phyloP scores from a whole-genome alignment of 805 yeast species.

The Suhomyces prunicola region DNA sequence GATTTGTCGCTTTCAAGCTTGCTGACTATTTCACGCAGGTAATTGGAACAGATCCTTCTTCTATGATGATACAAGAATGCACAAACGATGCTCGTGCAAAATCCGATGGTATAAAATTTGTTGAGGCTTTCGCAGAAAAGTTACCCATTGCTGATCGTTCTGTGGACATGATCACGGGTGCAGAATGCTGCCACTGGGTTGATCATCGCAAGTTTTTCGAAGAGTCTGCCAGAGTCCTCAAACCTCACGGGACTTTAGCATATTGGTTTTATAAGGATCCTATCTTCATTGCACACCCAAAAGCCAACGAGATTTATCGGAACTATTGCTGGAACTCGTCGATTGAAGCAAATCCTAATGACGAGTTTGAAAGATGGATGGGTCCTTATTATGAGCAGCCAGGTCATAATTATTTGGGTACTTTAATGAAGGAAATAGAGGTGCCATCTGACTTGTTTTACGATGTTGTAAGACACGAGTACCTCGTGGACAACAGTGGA shows the following conservation, averaged over 20 bases:
- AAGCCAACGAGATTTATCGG: conserved; percentile 51
- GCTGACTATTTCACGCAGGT: conserved; percentile 44
- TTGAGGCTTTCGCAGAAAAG: conserved; percentile 24
- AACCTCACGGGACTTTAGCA: conserved; percentile 60
- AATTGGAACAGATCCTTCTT: conserved; percentile 63
- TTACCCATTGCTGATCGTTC: conserved; percentile 24
- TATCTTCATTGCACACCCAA: conserved; percentile 48
- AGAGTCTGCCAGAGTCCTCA: conserved; percentile 48
- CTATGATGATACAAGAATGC: conserved; percentile 47
- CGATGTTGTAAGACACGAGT: conserved; percentile 25
- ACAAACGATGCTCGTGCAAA: conserved; percentile 16
- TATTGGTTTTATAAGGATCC: conserved; percentile 79
- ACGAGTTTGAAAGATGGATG: conserved; percentile 41
- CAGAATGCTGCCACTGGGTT: conserved; percentile 88
- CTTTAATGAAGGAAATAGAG: conserved; percentile 37
- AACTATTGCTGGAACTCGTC: conserved; percentile 46
- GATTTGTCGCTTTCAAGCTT: conserved; percentile 62
- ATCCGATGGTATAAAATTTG: conserved; percentile 15
- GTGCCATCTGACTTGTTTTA: conserved; percentile 24
- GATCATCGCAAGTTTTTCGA: conserved; percentile 51
- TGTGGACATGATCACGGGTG: conserved; percentile 70
- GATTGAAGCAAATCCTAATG: conserved; percentile 4
- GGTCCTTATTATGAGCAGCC: conserved; percentile 47
- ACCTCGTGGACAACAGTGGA: conserved; percentile 7
- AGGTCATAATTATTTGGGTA: conserved; percentile 42